Evolutionary conservation across 1,284 basidiomycete genomes (phyloP).

Genomic region (Trichosporon sp.): DNA sequence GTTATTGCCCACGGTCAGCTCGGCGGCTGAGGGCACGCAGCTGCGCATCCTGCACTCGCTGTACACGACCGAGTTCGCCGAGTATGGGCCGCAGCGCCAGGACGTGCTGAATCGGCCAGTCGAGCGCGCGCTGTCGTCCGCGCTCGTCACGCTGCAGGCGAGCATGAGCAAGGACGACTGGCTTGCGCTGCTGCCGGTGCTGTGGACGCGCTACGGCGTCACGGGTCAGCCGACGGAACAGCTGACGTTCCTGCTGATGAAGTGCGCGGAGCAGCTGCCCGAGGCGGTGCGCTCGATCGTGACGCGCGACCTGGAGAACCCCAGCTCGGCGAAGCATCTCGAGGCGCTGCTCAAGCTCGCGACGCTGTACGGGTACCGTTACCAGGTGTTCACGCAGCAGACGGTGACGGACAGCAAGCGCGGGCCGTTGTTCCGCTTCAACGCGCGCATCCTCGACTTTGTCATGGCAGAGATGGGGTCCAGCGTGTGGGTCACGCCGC

Average conservation of each 20-base stretch:
- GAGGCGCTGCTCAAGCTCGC: conserved; percentile 30
- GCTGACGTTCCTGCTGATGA: conserved; percentile 36
- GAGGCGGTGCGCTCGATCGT: conserved; percentile 22
- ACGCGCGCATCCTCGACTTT: conserved; percentile 31
- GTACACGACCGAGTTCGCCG: not conserved
- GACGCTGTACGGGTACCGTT: conserved; percentile 36
- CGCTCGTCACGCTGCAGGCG: conserved; percentile 32
- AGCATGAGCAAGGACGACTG: conserved; percentile 33
- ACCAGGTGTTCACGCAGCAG: conserved; percentile 33
- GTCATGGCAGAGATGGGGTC: conserved; percentile 43
- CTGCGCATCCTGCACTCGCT: not conserved
- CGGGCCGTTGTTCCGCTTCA: conserved; percentile 38
- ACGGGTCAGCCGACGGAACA: conserved; percentile 8
- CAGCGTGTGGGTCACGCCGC: conserved; percentile 32
- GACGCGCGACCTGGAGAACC: conserved; percentile 22
- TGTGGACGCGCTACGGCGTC: conserved; percentile 30
- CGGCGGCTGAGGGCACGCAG: not conserved
- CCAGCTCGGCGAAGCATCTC: conserved; percentile 13
- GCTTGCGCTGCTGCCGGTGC: conserved; percentile 26
- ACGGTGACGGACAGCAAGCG: conserved; percentile 30
- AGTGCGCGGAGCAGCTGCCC: conserved; percentile 37
- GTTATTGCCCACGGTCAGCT: not conserved
- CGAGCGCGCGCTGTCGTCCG: not conserved
- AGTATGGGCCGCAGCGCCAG: not conserved
- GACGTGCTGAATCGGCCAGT: not conserved